These are phyloP conservation scores for Jamesozyma gamospora DNA, from an alignment of 805 yeast species.

Conservation along the genomic window DNA sequence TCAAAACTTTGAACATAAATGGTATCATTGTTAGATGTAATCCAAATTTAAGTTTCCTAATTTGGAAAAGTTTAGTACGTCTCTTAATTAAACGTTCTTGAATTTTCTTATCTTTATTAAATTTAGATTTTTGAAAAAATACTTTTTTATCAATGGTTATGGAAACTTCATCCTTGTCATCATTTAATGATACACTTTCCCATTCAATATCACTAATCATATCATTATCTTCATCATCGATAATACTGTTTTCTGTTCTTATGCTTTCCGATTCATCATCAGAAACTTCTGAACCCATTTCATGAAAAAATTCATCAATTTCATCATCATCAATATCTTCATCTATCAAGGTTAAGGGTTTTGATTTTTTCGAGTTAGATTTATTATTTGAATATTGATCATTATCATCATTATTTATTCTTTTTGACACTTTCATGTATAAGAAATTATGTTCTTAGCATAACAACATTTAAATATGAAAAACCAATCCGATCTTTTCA, in stretches of 20 bases:
- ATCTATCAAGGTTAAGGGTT: background rate
- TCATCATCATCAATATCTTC: background rate
- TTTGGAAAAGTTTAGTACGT: conserved; percentile 1
- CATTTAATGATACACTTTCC: conserved; percentile 22
- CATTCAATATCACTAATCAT: conserved; percentile 15
- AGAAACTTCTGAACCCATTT: background rate
- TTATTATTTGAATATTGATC: background rate
- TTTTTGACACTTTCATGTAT: background rate
- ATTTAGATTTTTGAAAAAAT: background rate
- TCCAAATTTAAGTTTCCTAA: conserved; percentile 11
- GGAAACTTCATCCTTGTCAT: background rate
- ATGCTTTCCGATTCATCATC: background rate
- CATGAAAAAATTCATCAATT: background rate
- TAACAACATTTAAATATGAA: too few relatives aligned
- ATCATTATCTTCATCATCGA: conserved; percentile 1
- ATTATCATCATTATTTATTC: background rate
- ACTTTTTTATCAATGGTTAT: background rate
- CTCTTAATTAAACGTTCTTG: background rate
- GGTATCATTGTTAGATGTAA: conserved; percentile 16
- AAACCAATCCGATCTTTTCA: too few relatives aligned
- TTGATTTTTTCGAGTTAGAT: background rate
- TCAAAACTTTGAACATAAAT: conserved; percentile 10
- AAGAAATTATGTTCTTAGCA: too few relatives aligned
- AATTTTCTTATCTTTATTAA: background rate
- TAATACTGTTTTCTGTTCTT: background rate